These are phyloP conservation scores for Maudiozyma pseudohumilis DNA, from an alignment of 805 yeast species.

Conservation along the genomic window DNA sequence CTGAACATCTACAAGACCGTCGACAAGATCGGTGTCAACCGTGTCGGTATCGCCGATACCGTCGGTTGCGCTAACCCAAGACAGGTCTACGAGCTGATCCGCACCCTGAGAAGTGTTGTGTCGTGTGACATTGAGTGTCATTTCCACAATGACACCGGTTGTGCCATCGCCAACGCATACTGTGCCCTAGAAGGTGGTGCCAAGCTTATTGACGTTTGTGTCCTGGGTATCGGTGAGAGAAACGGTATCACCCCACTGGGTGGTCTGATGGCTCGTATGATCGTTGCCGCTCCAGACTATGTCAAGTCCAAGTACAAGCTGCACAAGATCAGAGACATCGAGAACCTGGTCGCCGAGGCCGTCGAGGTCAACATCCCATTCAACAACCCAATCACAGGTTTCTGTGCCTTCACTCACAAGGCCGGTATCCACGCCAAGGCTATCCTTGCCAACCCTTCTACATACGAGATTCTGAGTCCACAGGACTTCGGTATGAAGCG, in stretches of 20 bases:
- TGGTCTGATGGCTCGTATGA: slow-evolving; percentile 98
- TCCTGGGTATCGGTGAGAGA: slow-evolving; percentile 96
- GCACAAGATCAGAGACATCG: slow-evolving; percentile 92
- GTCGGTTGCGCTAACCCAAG: slow-evolving; percentile 99
- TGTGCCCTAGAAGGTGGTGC: slow-evolving; percentile 98
- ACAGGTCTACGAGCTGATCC: slow-evolving; percentile 93
- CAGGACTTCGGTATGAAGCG: slow-evolving; percentile 91
- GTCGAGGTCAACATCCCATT: slow-evolving; percentile 96
- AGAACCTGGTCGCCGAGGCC: slow-evolving; percentile 92
- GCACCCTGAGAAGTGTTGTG: slow-evolving; percentile 87
- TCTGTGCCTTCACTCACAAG: slow-evolving; percentile 98
- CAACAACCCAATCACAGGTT: slow-evolving; percentile 97
- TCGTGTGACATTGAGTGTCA: slow-evolving; percentile 97
- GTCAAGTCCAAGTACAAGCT: slow-evolving; percentile 89
- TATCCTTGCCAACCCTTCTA: slow-evolving; percentile 93
- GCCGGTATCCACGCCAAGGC: slow-evolving; percentile 99
- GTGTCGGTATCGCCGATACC: slow-evolving; percentile 98
- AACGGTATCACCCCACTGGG: slow-evolving; percentile 97
- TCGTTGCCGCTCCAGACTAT: slow-evolving; percentile 95
- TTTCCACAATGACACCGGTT: slow-evolving; percentile 98
- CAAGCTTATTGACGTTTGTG: slow-evolving; percentile 85
- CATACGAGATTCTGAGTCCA: slow-evolving; percentile 95
- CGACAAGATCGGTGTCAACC: slow-evolving; percentile 93
- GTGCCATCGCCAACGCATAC: slow-evolving; percentile 97
- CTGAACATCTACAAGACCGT: slow-evolving; percentile 94